Evolutionary conservation across 2,329 filamentous ascomycete species (phyloP).

Genomic region (Huntiella omanensis): DNA sequence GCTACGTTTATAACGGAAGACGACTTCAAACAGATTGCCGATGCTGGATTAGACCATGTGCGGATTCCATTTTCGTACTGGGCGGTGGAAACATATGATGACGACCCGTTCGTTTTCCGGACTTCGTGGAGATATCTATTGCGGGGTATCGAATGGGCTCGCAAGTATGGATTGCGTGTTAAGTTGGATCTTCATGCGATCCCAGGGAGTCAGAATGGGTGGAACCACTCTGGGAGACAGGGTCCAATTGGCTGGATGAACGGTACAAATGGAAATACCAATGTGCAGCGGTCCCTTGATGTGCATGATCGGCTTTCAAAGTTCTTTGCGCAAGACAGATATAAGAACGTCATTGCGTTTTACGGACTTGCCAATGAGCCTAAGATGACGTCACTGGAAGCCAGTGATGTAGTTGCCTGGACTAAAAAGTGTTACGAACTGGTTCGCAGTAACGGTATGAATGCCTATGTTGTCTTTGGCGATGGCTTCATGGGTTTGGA

Average conservation of each 20-base stretch:
- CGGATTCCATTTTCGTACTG: constrained; percentile 92
- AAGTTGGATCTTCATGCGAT: constrained; percentile 88
- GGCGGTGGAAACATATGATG: constrained; percentile 70
- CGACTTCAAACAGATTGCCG: constrained; percentile 67
- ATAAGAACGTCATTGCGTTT: constrained; percentile 78
- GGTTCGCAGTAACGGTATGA: constrained; percentile 59
- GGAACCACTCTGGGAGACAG: constrained; percentile 84
- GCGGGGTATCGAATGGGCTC: constrained; percentile 79
- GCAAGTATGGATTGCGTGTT: constrained; percentile 77
- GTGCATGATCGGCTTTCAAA: constrained; percentile 71
- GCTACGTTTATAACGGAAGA: constrained; percentile 69
- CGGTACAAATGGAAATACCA: constrained; percentile 63
- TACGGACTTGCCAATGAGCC: constrained; percentile 95
- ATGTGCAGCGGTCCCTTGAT: constrained; percentile 66
- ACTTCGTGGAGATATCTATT: constrained; percentile 88
- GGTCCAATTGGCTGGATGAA: constrained; percentile 76
- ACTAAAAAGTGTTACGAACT: constrained; percentile 53
- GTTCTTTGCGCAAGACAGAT: constrained; percentile 87
- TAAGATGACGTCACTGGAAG: constrained; percentile 56
- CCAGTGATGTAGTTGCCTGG: constrained; percentile 56
- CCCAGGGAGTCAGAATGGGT: constrained; percentile 88
- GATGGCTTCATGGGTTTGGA: constrained; percentile 85
- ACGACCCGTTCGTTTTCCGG: constrained; percentile 71
- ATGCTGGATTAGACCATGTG: constrained; percentile 88
- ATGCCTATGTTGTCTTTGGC: constrained; percentile 60